Evolutionary conservation across 2,329 filamentous ascomycete species (phyloP).

Genomic region (Cadophora sp.): DNA sequence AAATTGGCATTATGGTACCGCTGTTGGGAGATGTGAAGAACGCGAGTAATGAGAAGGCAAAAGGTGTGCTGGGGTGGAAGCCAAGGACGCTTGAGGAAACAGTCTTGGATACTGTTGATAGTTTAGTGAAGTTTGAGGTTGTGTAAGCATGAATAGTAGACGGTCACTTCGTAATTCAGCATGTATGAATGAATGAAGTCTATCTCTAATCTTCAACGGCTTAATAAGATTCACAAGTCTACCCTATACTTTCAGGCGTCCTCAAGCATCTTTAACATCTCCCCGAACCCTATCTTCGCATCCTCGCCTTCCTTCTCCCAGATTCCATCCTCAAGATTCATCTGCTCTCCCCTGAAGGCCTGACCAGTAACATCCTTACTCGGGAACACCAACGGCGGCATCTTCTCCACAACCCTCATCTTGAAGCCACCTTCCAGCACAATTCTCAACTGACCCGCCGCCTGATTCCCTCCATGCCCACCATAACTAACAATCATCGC

Average conservation of each 20-base stretch:
- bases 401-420: constrained; percentile 45
- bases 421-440: constrained; percentile 45
- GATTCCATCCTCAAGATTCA: constrained; percentile 37
- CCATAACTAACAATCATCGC: constrained; percentile 54
- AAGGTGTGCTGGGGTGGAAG: too few species aligned
- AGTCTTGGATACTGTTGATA: too few species aligned
- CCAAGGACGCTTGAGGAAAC: too few species aligned
- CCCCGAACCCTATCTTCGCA: background rate
- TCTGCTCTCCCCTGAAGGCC: constrained; percentile 35
- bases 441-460: constrained; percentile 45
- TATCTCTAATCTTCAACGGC: background rate
- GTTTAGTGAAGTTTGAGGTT: too few species aligned
- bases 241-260: background rate
- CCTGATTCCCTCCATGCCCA: constrained; percentile 48
- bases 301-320: constrained; percentile 21
- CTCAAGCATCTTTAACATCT: background rate
- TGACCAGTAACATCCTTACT: constrained; percentile 36
- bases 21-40: too few species aligned
- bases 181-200: too few species aligned
- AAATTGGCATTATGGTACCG: too few species aligned
- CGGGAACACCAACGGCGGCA: constrained; percentile 43
- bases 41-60: too few species aligned
- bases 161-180: too few species aligned
- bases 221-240: background rate
- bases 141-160: too few species aligned